Conservation (phyloP, 768 basidiomycete genomes). For the Leccinum barrowsii region DNA sequence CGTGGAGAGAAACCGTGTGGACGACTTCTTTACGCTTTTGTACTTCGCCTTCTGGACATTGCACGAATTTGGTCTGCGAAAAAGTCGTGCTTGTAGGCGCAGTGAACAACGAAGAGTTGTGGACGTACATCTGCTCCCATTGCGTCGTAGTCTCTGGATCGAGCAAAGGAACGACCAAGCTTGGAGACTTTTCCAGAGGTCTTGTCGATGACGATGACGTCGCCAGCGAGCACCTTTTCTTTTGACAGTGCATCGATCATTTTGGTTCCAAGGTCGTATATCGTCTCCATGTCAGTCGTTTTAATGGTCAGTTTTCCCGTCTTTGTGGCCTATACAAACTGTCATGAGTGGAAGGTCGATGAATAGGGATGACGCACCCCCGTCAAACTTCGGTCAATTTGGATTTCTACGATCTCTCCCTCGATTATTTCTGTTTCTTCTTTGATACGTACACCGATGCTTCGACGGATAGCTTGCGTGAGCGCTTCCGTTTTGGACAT, state of each 20-base stretch:
- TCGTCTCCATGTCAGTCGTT: constrained; percentile 99
- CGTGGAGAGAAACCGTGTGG: constrained; percentile 95
- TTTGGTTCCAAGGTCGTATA: constrained; percentile 97
- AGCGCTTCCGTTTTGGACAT: constrained; percentile 99
- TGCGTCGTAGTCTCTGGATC: constrained; percentile 96
- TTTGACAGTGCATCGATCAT: constrained; percentile 98
- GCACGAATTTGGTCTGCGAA: constrained; percentile 90
- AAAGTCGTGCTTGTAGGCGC: neutral
- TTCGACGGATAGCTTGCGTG: constrained; percentile 92
- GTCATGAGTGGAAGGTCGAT: neutral
- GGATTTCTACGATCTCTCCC: constrained; percentile 97
- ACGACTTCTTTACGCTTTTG: constrained; percentile 97
- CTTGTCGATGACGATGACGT: constrained; percentile 96
- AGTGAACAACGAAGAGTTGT: neutral
- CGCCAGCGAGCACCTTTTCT: constrained; percentile 94
- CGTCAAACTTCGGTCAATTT: constrained; percentile 94
- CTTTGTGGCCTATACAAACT: constrained; percentile 75
- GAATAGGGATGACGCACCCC: constrained; percentile 54
- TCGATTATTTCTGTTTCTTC: constrained; percentile 98
- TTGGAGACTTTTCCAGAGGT: constrained; percentile 96
- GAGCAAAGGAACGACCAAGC: constrained; percentile 93
- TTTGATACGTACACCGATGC: constrained; percentile 95
- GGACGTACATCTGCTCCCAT: constrained; percentile 94
- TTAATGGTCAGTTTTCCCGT: constrained; percentile 97
- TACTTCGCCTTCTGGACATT: constrained; percentile 96